Percentiles rank a stretch among this genome's conserved stretches.
Evolutionary conservation across 2,329 filamentous ascomycete species (phyloP).

Genomic region (Salinomyces thailandicus): DNA sequence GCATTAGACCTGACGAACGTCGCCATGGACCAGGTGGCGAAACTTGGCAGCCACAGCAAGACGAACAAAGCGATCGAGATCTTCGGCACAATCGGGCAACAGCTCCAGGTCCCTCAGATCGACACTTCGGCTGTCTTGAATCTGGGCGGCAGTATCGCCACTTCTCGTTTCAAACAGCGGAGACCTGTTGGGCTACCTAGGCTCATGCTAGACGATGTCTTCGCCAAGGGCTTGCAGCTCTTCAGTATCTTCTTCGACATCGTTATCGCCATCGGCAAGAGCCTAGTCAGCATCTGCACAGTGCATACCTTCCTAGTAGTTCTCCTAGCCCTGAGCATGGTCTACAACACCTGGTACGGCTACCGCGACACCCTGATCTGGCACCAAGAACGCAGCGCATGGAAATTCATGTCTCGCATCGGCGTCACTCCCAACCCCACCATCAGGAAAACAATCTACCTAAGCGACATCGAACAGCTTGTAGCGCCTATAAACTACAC

Average conservation of each 20-base stretch:
- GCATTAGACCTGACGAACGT: constrained; percentile 66
- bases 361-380: constrained; percentile 64
- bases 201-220: constrained; percentile 22
- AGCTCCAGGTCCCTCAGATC: constrained; percentile 44
- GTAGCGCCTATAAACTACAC: constrained; percentile 23
- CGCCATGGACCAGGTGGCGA: constrained; percentile 65
- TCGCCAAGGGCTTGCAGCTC: constrained; percentile 16
- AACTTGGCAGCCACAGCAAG: constrained; percentile 60
- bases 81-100: constrained; percentile 63
- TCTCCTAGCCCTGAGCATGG: constrained; percentile 56
- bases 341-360: constrained; percentile 65
- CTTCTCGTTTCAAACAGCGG: constrained; percentile 6
- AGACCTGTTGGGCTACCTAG: constrained; percentile 15
- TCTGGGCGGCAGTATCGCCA: constrained; percentile 7
- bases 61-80: constrained; percentile 71
- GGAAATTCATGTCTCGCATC: constrained; percentile 68
- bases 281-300: constrained; percentile 19
- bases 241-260: constrained; percentile 32
- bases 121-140: constrained; percentile 12
- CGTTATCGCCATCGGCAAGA: constrained; percentile 27
- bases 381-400: constrained; percentile 76
- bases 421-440: constrained; percentile 68
- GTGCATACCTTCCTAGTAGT: constrained; percentile 65
- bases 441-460: constrained; percentile 78
- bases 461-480: constrained; percentile 65